Conservation (phyloP, 2,329 filamentous ascomycete genomes). For the Fusarium proliferatum region DNA sequence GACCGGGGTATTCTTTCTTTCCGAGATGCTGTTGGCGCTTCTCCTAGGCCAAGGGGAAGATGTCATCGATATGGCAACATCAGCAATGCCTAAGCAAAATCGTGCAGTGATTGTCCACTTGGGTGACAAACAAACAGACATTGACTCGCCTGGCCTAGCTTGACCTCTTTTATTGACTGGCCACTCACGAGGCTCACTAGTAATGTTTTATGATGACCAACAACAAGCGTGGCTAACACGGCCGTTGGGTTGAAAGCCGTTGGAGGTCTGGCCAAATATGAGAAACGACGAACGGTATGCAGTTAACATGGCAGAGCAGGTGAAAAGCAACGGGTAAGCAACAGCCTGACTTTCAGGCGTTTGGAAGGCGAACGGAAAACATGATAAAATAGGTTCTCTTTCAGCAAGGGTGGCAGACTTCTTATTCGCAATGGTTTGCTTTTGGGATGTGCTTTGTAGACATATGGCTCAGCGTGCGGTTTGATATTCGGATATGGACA, state of each 20-base stretch:
- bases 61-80: conserved; percentile 6
- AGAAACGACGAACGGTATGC: not conserved
- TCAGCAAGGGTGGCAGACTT: conserved; percentile 22
- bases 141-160: conserved; percentile 8
- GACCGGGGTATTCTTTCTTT: conserved; percentile 22
- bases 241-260: not conserved
- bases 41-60: conserved; percentile 1
- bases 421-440: conserved; percentile 26
- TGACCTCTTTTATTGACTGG: not conserved
- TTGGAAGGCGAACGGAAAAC: conserved; percentile 8
- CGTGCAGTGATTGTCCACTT: conserved; percentile 3
- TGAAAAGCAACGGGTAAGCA: conserved; percentile 4
- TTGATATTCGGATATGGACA: conserved; percentile 33
- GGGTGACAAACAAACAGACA: conserved; percentile 5
- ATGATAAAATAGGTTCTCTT: conserved; percentile 12
- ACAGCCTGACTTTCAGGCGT: conserved; percentile 22
- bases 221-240: not conserved
- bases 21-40: conserved; percentile 20
- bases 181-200: not conserved
- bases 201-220: not conserved
- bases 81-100: not conserved
- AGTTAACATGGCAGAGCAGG: not conserved
- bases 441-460: conserved; percentile 39
- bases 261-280: not conserved
- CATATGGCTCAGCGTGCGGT: conserved; percentile 29